phyloP scores from a whole-genome alignment of 2,329 filamentous ascomycete species.

The Nemania sp. region DNA sequence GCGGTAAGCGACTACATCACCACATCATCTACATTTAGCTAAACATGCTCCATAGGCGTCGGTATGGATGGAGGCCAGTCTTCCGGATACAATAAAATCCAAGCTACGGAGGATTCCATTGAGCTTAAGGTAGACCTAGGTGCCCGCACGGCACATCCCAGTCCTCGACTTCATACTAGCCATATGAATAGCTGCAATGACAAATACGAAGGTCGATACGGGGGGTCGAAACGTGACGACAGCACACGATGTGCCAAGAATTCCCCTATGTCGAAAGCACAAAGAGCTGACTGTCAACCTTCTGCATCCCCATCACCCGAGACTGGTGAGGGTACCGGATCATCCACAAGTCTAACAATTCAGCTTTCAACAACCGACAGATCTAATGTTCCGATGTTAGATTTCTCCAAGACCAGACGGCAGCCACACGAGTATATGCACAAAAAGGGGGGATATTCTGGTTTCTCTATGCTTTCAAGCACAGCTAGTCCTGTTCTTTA shows the following conservation, averaged over 20 bases:
- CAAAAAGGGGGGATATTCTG: not conserved
- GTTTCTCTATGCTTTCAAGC: not conserved
- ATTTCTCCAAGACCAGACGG: not conserved
- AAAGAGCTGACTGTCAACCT: not conserved
- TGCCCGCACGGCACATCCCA: not conserved
- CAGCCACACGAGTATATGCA: slow-evolving; percentile 8
- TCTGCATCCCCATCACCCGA: not conserved
- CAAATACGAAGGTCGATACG: not conserved
- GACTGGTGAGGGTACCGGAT: not conserved
- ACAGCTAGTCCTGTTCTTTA: not conserved
- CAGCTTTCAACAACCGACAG: not conserved
- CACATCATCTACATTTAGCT: no score
- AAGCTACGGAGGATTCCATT: not conserved
- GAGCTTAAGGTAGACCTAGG: not conserved
- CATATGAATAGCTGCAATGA: not conserved
- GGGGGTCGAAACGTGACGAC: not conserved
- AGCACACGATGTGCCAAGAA: not conserved
- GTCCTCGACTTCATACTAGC: not conserved
- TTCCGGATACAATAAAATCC: not conserved
- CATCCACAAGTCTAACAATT: not conserved
- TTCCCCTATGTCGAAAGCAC: not conserved
- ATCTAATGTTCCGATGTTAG: not conserved
- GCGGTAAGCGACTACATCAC: no score
- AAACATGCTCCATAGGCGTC: not conserved
- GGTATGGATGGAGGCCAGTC: not conserved